These are phyloP conservation scores for Populus simonii DNA, from an alignment of 345 rosid genomes.

Conservation along the genomic window DNA sequence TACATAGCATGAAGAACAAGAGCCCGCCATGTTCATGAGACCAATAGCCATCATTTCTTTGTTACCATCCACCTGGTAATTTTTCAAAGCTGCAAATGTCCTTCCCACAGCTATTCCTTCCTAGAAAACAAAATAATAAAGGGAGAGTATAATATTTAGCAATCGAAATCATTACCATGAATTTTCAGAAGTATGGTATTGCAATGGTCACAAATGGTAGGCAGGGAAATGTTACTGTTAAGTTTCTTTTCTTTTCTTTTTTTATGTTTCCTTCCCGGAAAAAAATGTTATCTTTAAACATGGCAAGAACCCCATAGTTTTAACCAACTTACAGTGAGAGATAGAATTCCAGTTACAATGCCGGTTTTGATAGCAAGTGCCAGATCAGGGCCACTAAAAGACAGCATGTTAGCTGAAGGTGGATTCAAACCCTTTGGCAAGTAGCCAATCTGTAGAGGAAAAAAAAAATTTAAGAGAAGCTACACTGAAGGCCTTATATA, in stretches of 20 bases:
- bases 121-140: slow-evolving; percentile 30
- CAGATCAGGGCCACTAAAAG: slow-evolving; percentile 54
- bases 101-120: slow-evolving; percentile 99
- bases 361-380: slow-evolving; percentile 82
- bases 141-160: background rate
- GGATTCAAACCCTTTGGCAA: slow-evolving; percentile 95
- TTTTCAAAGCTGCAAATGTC: slow-evolving; percentile 78
- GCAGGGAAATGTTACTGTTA: background rate
- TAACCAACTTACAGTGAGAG: slow-evolving; percentile 72
- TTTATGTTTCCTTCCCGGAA: background rate
- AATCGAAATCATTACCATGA: background rate
- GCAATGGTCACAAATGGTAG: background rate
- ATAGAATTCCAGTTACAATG: slow-evolving; percentile 74
- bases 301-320: background rate
- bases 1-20: slow-evolving; percentile 87
- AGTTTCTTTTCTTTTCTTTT: background rate
- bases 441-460: slow-evolving; percentile 65
- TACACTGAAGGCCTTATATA: background rate
- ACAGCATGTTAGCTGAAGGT: slow-evolving; percentile 77
- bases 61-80: slow-evolving; percentile 94
- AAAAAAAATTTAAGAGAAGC: background rate
- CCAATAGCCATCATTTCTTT: slow-evolving; percentile 99
- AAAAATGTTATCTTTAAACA: background rate
- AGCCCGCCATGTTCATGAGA: slow-evolving; percentile 92
- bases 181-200: background rate